phyloP scores from a whole-genome alignment of 352 stramenopile species.

The Phytophthora tentaculata region DNA sequence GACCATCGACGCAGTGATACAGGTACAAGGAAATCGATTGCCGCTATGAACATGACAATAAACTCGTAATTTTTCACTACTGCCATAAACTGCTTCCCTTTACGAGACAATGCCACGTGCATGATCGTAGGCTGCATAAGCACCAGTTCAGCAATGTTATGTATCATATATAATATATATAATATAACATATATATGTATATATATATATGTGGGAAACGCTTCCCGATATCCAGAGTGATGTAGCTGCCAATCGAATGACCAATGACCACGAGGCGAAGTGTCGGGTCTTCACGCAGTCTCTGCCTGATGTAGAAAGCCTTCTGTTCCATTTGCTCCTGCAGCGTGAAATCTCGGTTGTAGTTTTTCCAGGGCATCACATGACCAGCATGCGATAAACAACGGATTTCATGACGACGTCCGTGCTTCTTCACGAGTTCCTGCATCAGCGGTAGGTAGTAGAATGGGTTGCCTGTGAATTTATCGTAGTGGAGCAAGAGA shows the following conservation, averaged over 20 bases:
- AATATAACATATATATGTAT: too few relatives aligned
- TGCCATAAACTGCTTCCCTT: background rate
- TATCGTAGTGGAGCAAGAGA: too few relatives aligned
- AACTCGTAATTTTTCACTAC: background rate
- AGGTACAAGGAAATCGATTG: background rate
- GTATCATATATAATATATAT: too few relatives aligned
- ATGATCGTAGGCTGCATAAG: background rate
- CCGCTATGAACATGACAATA: background rate
- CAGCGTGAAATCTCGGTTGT: constrained; percentile 12
- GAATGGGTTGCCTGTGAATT: background rate
- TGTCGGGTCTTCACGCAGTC: constrained; percentile 7
- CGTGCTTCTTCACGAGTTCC: constrained; percentile 8
- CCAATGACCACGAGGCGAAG: constrained; percentile 9
- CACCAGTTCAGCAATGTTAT: background rate
- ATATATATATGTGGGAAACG: background rate
- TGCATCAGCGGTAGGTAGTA: constrained; percentile 7
- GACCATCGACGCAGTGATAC: background rate
- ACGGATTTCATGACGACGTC: constrained; percentile 9
- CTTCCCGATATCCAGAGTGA: constrained; percentile 3
- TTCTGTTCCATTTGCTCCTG: constrained; percentile 17
- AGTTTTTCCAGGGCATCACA: constrained; percentile 14
- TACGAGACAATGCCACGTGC: background rate
- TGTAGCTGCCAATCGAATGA: constrained; percentile 7
- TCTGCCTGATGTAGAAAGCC: constrained; percentile 6
- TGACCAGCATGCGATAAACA: constrained; percentile 9